phyloP scores from a whole-genome alignment of 345 rosid genomes.

The Salix caprea region DNA sequence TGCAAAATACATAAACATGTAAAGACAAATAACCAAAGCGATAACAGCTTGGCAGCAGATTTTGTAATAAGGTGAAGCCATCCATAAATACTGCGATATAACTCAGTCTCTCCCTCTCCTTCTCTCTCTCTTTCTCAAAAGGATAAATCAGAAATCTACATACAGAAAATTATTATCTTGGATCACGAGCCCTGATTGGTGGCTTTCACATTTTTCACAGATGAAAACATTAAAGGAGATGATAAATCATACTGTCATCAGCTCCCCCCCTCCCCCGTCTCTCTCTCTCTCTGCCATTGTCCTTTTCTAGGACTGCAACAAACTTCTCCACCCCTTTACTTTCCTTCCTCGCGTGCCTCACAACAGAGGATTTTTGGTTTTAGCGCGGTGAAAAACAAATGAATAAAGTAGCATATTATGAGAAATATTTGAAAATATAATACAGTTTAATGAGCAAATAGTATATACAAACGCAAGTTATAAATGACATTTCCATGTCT shows the following conservation, averaged over 20 bases:
- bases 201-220: constrained; percentile 27
- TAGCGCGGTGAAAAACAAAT: too few species aligned
- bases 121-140: background rate
- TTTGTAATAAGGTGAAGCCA: background rate
- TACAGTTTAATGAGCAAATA: too few species aligned
- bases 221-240: background rate
- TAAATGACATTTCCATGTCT: too few species aligned
- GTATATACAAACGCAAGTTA: too few species aligned
- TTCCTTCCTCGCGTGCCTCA: background rate
- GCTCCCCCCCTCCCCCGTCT: background rate
- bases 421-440: too few species aligned
- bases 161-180: constrained; percentile 10
- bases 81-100: background rate
- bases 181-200: constrained; percentile 34
- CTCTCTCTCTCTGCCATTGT: background rate
- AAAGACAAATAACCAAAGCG: background rate
- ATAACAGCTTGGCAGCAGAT: background rate
- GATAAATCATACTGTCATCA: background rate
- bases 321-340: background rate
- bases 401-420: too few species aligned
- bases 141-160: background rate
- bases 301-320: background rate
- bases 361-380: too few species aligned
- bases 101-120: background rate
- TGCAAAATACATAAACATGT: background rate